phyloP scores from a whole-genome alignment of 768 basidiomycete species.

The Termitomyces sp. region DNA sequence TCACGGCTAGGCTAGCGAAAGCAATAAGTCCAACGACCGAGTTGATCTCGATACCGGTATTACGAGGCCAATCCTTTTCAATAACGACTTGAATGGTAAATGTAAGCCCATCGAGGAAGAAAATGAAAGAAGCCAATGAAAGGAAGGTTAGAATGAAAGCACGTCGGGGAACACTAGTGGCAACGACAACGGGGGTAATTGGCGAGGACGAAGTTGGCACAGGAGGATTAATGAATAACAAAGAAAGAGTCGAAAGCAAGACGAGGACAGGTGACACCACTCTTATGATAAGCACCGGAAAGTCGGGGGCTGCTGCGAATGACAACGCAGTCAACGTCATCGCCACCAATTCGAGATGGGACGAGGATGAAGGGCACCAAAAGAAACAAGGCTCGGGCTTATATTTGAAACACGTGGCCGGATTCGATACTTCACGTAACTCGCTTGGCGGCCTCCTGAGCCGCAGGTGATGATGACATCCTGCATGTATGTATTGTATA shows the following conservation, averaged over 20 bases:
- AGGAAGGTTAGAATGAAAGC: conserved; percentile 68
- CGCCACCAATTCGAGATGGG: conserved; percentile 20
- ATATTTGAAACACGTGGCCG: conserved; percentile 21
- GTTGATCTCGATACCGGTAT: conserved; percentile 63
- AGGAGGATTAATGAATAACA: conserved; percentile 44
- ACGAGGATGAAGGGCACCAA: conserved; percentile 11
- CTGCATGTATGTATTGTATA: background rate
- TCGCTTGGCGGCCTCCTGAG: conserved; percentile 6
- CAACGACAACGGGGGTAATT: conserved; percentile 75
- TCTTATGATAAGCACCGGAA: conserved; percentile 51
- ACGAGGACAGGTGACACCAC: conserved; percentile 66
- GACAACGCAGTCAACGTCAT: conserved; percentile 20
- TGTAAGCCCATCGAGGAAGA: conserved; percentile 70
- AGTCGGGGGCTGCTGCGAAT: conserved; percentile 12
- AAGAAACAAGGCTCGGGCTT: conserved; percentile 9
- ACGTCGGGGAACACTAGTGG: conserved; percentile 67
- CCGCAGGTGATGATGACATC: background rate
- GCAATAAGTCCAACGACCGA: conserved; percentile 63
- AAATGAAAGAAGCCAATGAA: conserved; percentile 65
- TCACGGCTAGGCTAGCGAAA: conserved; percentile 64
- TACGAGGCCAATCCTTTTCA: conserved; percentile 55
- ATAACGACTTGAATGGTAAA: conserved; percentile 64
- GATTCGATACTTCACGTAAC: conserved; percentile 14
- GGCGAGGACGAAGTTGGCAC: conserved; percentile 49
- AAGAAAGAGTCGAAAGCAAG: conserved; percentile 54